Percentiles rank a stretch among this genome's conserved stretches.
Evolutionary conservation across 2,329 filamentous ascomycete species (phyloP).

Genomic region (Neopestalotiopsis clavispora): DNA sequence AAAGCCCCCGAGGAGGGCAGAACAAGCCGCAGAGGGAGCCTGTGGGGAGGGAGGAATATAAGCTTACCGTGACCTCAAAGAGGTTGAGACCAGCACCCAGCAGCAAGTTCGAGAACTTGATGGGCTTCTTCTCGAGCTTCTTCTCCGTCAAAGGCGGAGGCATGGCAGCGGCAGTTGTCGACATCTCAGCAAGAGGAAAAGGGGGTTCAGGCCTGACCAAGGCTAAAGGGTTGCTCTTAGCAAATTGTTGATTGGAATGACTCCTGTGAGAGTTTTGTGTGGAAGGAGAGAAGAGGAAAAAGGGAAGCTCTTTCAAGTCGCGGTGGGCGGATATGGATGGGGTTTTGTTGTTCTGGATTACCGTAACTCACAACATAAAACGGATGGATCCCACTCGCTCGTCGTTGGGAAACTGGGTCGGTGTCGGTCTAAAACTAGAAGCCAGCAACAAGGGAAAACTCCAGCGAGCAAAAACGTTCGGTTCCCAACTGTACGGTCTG

Average conservation of each 20-base stretch:
- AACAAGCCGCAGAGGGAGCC: not conserved
- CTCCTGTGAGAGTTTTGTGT: slow-evolving; percentile 70
- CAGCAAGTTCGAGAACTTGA: slow-evolving; percentile 99
- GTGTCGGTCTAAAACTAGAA: not conserved
- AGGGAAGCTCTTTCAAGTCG: not conserved
- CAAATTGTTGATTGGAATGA: not conserved
- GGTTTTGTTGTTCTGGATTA: slow-evolving; percentile 20
- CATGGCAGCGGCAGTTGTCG: slow-evolving; percentile 58
- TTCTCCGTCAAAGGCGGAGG: slow-evolving; percentile 47
- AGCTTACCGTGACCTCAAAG: slow-evolving; percentile 73
- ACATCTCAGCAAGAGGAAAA: slow-evolving; percentile 63
- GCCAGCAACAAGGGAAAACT: not conserved
- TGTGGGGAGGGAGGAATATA: not conserved
- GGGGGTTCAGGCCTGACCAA: slow-evolving; percentile 90
- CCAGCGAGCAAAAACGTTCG: not conserved
- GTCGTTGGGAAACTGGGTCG: not conserved
- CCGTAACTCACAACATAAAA: not conserved
- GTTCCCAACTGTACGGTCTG: not conserved
- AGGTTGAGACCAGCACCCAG: slow-evolving; percentile 93
- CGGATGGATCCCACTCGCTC: not conserved
- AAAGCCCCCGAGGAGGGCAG: not conserved
- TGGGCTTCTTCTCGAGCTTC: slow-evolving; percentile 94
- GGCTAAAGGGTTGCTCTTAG: slow-evolving; percentile 76
- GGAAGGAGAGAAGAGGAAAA: slow-evolving; percentile 25
- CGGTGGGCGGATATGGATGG: slow-evolving; percentile 22